phyloP scores from a whole-genome alignment of 148 eudicot species.

The Euryodendron excelsum region DNA sequence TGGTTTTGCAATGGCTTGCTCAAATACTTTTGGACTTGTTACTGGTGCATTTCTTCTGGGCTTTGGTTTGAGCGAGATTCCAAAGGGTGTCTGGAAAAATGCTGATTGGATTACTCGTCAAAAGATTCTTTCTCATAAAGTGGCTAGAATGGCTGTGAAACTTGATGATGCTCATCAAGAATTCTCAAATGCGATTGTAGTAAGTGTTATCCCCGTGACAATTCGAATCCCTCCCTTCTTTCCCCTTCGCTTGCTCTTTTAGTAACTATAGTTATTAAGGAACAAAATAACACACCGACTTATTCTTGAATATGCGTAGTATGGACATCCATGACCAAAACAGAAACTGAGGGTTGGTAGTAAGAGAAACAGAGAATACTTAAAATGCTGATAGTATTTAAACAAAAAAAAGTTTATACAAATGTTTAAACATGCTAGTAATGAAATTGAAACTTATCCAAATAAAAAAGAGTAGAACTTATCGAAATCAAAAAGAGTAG shows the following conservation, averaged over 20 bases:
- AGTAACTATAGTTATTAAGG: neutral
- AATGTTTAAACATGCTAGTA: conserved; percentile 1
- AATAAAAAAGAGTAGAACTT: neutral
- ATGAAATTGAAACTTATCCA: neutral
- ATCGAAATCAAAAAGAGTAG: neutral
- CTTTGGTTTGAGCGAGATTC: conserved; percentile 86
- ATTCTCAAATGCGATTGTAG: conserved; percentile 86
- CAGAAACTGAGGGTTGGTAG: neutral
- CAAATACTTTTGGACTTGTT: conserved; percentile 95
- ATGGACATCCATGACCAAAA: neutral
- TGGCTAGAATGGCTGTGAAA: conserved; percentile 82
- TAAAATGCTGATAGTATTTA: neutral
- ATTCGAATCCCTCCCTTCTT: neutral
- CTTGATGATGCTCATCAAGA: conserved; percentile 94
- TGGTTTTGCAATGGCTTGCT: conserved; percentile 97
- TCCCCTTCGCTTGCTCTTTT: neutral
- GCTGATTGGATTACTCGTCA: conserved; percentile 79
- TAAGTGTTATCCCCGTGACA: conserved; percentile 33
- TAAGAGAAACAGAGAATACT: neutral
- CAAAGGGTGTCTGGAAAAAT: conserved; percentile 76
- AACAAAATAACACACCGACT: neutral
- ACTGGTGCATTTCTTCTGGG: conserved; percentile 95
- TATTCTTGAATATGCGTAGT: neutral
- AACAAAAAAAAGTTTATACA: neutral
- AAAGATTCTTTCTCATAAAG: conserved; percentile 76